Conservation (phyloP, 208 protist genomes). For the Borovskyia barvae region DNA sequence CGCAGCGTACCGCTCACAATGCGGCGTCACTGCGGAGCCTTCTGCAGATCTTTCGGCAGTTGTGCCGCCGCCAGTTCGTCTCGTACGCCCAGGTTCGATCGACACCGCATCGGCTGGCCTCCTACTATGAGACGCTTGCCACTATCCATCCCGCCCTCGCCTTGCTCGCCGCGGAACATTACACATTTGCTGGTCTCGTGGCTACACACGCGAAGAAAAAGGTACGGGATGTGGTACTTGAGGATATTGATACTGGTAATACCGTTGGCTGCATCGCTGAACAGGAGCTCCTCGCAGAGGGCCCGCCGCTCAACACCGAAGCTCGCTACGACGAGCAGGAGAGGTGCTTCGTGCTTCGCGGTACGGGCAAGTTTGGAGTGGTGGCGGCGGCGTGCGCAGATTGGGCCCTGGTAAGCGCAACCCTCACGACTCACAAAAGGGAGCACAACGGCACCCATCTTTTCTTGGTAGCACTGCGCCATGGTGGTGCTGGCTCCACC, state of each 20-base stretch:
- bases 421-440: conserved; percentile 69
- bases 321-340: conserved; percentile 76
- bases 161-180: conserved; percentile 76
- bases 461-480: conserved; percentile 72
- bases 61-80: conserved; percentile 55
- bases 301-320: conserved; percentile 77
- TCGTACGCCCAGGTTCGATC: conserved; percentile 84
- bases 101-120: conserved; percentile 57
- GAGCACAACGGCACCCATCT: conserved; percentile 78
- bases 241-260: conserved; percentile 54
- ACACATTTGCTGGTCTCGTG: conserved; percentile 78
- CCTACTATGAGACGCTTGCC: conserved; percentile 80
- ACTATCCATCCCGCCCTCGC: conserved; percentile 59
- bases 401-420: conserved; percentile 81
- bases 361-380: conserved; percentile 84
- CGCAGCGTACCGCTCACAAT: conserved; percentile 13
- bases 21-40: conserved; percentile 22
- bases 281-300: conserved; percentile 76
- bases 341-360: conserved; percentile 76
- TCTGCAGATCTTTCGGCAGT: conserved; percentile 54
- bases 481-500: conserved; percentile 8
- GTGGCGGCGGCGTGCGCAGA: conserved; percentile 67
- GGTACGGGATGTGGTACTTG: conserved; percentile 45
- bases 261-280: conserved; percentile 69
- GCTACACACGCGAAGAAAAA: conserved; percentile 58